A percentile compares a stretch with the other conserved stretches of the same genome.
These are phyloP conservation scores for Yarrowia sp. DNA, from an alignment of 805 yeast genomes.

Conservation along the genomic window DNA sequence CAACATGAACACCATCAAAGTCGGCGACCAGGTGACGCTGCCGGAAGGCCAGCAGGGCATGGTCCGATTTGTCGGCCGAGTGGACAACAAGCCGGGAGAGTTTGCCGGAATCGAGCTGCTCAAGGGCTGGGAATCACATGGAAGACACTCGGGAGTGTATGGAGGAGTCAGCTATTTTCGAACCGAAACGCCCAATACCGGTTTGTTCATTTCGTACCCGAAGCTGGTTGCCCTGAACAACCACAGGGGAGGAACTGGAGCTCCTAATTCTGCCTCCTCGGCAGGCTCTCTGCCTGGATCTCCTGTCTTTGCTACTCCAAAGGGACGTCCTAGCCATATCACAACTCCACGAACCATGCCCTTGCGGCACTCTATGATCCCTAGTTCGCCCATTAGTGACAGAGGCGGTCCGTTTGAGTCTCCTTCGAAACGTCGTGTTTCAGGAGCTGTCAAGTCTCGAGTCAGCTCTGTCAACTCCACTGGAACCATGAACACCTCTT, in stretches of 20 bases:
- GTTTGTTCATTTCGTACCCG: constrained; percentile 66
- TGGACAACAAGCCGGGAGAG: constrained; percentile 72
- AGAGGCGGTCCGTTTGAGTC: constrained; percentile 14
- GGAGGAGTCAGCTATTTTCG: constrained; percentile 73
- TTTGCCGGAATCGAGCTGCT: constrained; percentile 88
- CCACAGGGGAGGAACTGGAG: neutral
- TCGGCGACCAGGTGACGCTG: constrained; percentile 50
- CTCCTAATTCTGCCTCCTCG: neutral
- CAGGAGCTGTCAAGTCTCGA: constrained; percentile 11
- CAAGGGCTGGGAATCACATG: constrained; percentile 68
- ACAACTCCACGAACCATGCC: constrained; percentile 32
- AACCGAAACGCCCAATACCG: constrained; percentile 68
- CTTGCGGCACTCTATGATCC: constrained; percentile 22
- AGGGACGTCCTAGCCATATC: constrained; percentile 31
- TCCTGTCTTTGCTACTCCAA: constrained; percentile 39
- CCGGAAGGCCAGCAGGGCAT: constrained; percentile 78
- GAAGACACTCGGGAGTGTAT: constrained; percentile 87
- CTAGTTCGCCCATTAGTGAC: constrained; percentile 19
- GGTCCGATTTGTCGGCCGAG: constrained; percentile 73
- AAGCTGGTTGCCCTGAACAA: constrained; percentile 50
- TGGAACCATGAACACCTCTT: constrained; percentile 1
- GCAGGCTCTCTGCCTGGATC: constrained; percentile 1
- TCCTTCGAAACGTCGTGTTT: constrained; percentile 19
- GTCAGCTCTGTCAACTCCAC: constrained; percentile 32
- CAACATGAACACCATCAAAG: constrained; percentile 38